These are phyloP conservation scores for Ambrosia hybrid DNA, from an alignment of 140 eudicot species.

Conservation along the genomic window DNA sequence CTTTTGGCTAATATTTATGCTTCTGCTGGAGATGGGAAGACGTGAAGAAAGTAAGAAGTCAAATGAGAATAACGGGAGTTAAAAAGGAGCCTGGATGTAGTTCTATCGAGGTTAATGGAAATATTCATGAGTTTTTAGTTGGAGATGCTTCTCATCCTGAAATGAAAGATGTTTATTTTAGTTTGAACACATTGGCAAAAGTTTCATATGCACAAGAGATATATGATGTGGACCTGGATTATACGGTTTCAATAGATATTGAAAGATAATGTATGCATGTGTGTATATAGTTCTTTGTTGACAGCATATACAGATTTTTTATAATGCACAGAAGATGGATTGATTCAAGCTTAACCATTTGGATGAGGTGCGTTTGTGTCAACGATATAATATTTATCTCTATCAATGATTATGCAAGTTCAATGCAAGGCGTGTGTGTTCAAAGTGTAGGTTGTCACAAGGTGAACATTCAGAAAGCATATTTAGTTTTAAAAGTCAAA, in stretches of 20 bases:
- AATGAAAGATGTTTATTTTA: constrained; percentile 30
- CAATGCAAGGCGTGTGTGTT: too few relatives aligned
- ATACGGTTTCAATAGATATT: constrained; percentile 2
- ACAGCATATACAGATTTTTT: not conserved
- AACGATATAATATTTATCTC: not conserved
- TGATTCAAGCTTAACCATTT: constrained; percentile 2
- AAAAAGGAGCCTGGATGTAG: constrained; percentile 54
- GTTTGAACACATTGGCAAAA: constrained; percentile 25
- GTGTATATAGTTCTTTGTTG: not conserved
- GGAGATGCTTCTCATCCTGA: constrained; percentile 41
- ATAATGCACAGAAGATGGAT: not conserved
- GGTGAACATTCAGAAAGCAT: too few relatives aligned
- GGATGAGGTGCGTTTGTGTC: not conserved
- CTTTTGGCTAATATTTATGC: constrained; percentile 68
- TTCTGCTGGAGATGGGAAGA: constrained; percentile 68
- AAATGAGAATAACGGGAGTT: constrained; percentile 43
- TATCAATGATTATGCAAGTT: too few relatives aligned
- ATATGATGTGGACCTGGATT: constrained; percentile 29
- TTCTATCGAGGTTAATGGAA: constrained; percentile 44
- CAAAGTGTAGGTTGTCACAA: too few relatives aligned
- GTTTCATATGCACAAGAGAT: constrained; percentile 24
- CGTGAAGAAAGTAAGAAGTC: constrained; percentile 48
- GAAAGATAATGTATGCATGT: not conserved
- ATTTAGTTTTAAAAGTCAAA: too few relatives aligned
- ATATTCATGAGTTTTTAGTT: constrained; percentile 40